Base-by-base conservation (phyloP, 768 basidiomycete genomes). In the Symmetrospora coprosmae region DNA sequence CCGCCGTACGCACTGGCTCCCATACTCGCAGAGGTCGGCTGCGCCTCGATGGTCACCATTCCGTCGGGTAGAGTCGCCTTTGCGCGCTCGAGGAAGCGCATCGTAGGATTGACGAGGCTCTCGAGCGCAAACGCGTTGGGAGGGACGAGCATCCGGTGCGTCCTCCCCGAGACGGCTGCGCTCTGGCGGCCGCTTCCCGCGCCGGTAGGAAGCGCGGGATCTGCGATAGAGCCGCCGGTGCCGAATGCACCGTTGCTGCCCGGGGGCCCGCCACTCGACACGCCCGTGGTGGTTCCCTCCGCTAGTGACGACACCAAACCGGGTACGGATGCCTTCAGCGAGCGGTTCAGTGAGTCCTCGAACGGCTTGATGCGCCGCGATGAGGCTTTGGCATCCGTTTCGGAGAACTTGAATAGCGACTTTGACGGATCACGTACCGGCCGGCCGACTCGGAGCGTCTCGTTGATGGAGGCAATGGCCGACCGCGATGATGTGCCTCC, bases 111-210 rank as follows among this genome's bases (percentile, higher is more conserved):
- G 72, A 97, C 96, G n/a, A 99, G 77, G 16, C 88, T 81, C 49
- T 82, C 85, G 55, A 96, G 87, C 73, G 92, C 88, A 75, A 96
- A 96, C 2, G 89, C 87, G 69, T 96, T 86, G 1, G 94, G 85
- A 46, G 81, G 81, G 58, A 96, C 83, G 21, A 97, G 78, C 31
- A 86, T 76, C 45, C 85, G 80, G 74, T 97, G 94, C 55, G 84
- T 83, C 41, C 87, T 83, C 43, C 83, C 84, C 4, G 76, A 76
- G 13, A 82, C 82, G 17, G 41, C 40, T 1, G 33, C 16, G 13
- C 64, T 37, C 4, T n/a, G n/a, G n/a, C n/a, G 39, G 23, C 0
- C 14, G n/a, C n/a, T n/a, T n/a, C n/a, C n/a, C n/a, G n/a, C n/a
- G n/a, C 87, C 17, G 78, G 14, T 55, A 3, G 38, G 37, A 31